Base-by-base conservation (phyloP, 768 basidiomycete genomes). In the Mycena albidolilacea region DNA sequence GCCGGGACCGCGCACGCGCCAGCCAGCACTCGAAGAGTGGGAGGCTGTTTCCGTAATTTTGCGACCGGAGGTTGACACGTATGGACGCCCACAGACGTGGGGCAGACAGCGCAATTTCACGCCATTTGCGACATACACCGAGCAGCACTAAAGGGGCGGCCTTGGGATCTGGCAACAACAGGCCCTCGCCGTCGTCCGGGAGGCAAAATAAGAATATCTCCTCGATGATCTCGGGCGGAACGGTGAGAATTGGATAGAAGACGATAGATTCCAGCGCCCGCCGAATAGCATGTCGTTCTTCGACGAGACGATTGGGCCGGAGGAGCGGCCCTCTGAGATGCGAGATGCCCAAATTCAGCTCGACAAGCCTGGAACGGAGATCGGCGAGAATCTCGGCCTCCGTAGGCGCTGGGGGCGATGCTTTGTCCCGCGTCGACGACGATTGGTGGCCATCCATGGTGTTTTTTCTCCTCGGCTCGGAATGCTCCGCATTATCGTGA, bases 11-110 rank as follows among this genome's bases (percentile, higher is more conserved):
- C 9, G 71, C 64, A 21, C 71, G 71, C 19, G 50, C 12, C 14
- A 72, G 61, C 71, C 71, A 72, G 19, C 52, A 72, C n/a, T 67
- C 43, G 61, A 72, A 46, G 37, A 72, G 71, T 8, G 65, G 38
- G 52, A 72, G 60, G 54, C 65, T 67, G 5, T 67, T 72, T 62
- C 67, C 8, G 61, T 63, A 48, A n/a, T 39, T 19, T 12, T 63
- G 48, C 7, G 66, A 57, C 35, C 48, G 60, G 11, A 72, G 66
- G 44, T 67, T 72, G 52, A 72, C 54, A 1, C 66, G 35, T 38
- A 72, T 57, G 44, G 59, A 61, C 3, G 50, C 48, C 71, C 71
- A 72, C 50, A 72, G 39, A 39, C 66, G 61, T 3, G 65, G 71
- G 37, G 71, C 48, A 14, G 66, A 62, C 17, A 72, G 71, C 19